These are phyloP conservation scores for Viola odorata DNA, from an alignment of 345 rosid species.

Conservation along the genomic window DNA sequence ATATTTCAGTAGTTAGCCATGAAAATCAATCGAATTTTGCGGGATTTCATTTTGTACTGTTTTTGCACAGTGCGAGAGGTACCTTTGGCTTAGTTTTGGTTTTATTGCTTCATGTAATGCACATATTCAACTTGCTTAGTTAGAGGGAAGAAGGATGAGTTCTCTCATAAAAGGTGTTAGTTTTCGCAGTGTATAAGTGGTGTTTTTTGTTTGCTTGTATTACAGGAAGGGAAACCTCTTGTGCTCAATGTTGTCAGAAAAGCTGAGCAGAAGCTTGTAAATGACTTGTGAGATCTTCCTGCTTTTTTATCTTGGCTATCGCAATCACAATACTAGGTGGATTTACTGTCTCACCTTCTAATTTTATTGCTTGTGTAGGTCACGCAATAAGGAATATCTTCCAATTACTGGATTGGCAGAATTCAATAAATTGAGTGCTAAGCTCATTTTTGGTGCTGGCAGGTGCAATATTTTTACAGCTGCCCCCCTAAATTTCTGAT, in stretches of 20 bases:
- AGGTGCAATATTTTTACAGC: constrained; percentile 35
- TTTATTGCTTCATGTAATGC: too few relatives aligned
- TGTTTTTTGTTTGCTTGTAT: neutral
- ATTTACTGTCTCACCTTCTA: neutral
- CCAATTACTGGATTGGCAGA: constrained; percentile 80
- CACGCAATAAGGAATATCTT: constrained; percentile 74
- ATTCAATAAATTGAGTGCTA: constrained; percentile 81
- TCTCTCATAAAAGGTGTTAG: too few relatives aligned
- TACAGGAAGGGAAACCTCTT: constrained; percentile 76
- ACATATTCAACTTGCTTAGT: too few relatives aligned
- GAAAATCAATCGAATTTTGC: neutral
- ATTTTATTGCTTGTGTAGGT: constrained; percentile 26
- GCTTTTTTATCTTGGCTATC: neutral
- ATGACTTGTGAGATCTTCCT: constrained; percentile 48
- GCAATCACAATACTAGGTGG: neutral
- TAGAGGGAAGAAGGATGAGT: too few relatives aligned
- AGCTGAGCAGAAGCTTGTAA: constrained; percentile 72
- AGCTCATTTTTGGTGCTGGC: constrained; percentile 71
- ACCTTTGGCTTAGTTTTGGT: too few relatives aligned
- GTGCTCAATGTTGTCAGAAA: constrained; percentile 67
- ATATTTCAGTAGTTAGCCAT: too few relatives aligned
- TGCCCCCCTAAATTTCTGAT: too few relatives aligned
- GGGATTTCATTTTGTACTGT: neutral
- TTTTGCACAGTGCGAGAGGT: neutral
- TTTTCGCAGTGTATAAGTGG: neutral